These are phyloP conservation scores for Cryptosporidium tyzzeri DNA, from an alignment of 169 alveolate species.

Conservation along the genomic window DNA sequence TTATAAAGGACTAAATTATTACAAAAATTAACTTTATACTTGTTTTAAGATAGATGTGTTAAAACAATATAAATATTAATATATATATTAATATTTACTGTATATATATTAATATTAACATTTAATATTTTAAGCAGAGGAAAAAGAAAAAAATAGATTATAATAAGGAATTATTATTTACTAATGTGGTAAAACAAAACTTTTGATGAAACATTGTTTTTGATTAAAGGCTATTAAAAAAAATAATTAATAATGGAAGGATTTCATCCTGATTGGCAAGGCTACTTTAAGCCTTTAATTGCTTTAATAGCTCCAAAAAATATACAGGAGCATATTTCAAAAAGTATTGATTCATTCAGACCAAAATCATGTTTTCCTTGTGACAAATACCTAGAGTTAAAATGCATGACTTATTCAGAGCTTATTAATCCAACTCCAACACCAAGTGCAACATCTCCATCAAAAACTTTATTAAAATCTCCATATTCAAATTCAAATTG, in stretches of 20 bases:
- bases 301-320: slow-evolving; percentile 62
- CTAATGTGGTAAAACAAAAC: not conserved
- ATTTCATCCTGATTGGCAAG: slow-evolving; percentile 67
- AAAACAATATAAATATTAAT: too few species aligned
- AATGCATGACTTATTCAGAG: slow-evolving; percentile 46
- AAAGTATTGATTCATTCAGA: slow-evolving; percentile 30
- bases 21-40: too few species aligned
- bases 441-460: slow-evolving; percentile 32
- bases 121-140: too few species aligned
- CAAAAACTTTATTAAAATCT: slow-evolving; percentile 20
- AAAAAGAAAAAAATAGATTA: too few species aligned
- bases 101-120: too few species aligned
- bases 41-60: too few species aligned
- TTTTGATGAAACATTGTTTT: too few species aligned
- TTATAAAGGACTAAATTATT: too few species aligned
- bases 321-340: slow-evolving; percentile 24
- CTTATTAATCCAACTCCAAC: slow-evolving; percentile 15
- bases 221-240: not conserved
- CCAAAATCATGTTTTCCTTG: slow-evolving; percentile 38
- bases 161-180: too few species aligned
- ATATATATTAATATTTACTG: too few species aligned
- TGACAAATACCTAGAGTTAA: slow-evolving; percentile 43
- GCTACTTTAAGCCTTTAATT: slow-evolving; percentile 62
- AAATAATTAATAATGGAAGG: slow-evolving; percentile 45
- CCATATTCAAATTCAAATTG: slow-evolving; percentile 16